A percentile compares a stretch with the other conserved stretches of the same genome.
phyloP scores from a whole-genome alignment of 768 basidiomycete species.

The Postia placenta region DNA sequence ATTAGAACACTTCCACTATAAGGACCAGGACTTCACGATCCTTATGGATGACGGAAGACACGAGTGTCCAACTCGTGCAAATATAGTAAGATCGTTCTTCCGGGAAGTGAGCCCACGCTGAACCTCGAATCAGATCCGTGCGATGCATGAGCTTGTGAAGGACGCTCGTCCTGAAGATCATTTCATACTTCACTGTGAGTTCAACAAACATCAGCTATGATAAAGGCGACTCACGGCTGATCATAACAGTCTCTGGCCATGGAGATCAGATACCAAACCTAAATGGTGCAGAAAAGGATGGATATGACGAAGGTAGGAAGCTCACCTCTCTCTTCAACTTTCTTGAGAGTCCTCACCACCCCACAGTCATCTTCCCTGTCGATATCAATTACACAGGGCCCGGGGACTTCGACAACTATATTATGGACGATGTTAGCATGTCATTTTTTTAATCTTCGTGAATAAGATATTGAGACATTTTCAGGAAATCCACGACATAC shows the following conservation, averaged over 20 bases:
- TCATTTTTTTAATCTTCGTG: neutral
- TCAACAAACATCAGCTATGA: no score
- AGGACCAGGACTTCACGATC: slow-evolving; percentile 31
- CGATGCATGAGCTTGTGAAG: slow-evolving; percentile 38
- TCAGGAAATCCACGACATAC: slow-evolving; percentile 17
- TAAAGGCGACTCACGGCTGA: neutral
- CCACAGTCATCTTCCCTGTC: slow-evolving; percentile 17
- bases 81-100: slow-evolving; percentile 33
- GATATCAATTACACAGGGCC: slow-evolving; percentile 10
- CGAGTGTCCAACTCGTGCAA: slow-evolving; percentile 33
- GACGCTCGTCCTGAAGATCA: slow-evolving; percentile 41
- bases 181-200: slow-evolving; percentile 54
- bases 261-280: slow-evolving; percentile 36
- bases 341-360: neutral
- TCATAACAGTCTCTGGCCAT: slow-evolving; percentile 43
- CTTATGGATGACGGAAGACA: slow-evolving; percentile 36
- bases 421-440: slow-evolving; percentile 21
- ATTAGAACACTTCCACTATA: slow-evolving; percentile 35
- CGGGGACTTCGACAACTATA: slow-evolving; percentile 13
- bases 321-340: neutral
- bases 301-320: slow-evolving; percentile 45
- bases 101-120: neutral
- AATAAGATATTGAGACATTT: neutral
- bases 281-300: slow-evolving; percentile 43
- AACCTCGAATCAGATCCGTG: slow-evolving; percentile 27